These are phyloP conservation scores for Ramichloridium luteum DNA, from an alignment of 2,329 filamentous ascomycete species.

Conservation along the genomic window DNA sequence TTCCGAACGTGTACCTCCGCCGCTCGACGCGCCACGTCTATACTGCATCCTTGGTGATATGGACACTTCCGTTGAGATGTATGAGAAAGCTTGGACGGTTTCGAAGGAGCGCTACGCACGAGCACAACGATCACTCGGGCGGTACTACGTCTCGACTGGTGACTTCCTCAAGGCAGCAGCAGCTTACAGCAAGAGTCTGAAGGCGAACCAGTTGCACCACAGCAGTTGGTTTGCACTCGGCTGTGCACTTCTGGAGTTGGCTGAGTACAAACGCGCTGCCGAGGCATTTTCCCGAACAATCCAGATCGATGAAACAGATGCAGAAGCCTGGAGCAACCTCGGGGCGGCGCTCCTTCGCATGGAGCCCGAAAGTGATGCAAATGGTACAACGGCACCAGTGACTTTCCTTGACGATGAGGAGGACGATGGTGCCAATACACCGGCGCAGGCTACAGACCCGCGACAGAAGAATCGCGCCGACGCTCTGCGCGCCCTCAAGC, in stretches of 20 bases:
- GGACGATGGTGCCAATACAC: conserved; percentile 18
- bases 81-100: conserved; percentile 77
- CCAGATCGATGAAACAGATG: conserved; percentile 74
- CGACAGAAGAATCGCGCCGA: conserved; percentile 56
- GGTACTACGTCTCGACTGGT: conserved; percentile 57
- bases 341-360: conserved; percentile 59
- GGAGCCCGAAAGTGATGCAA: conserved; percentile 12
- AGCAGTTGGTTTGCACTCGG: conserved; percentile 83
- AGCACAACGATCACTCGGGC: conserved; percentile 76
- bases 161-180: conserved; percentile 58
- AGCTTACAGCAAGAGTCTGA: conserved; percentile 66
- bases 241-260: conserved; percentile 70
- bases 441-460: conserved; percentile 7
- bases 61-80: conserved; percentile 60
- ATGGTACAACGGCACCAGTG: conserved; percentile 7
- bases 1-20: conserved; percentile 55
- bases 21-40: conserved; percentile 71
- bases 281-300: conserved; percentile 77
- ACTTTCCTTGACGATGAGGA: conserved; percentile 24
- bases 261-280: conserved; percentile 64
- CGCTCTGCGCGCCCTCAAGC: conserved; percentile 73
- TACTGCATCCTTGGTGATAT: conserved; percentile 93
- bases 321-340: conserved; percentile 89
- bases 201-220: conserved; percentile 68
- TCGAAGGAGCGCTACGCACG: conserved; percentile 71